These are phyloP conservation scores for Capronia americana DNA, from an alignment of 2,329 filamentous ascomycete species.

Conservation along the genomic window DNA sequence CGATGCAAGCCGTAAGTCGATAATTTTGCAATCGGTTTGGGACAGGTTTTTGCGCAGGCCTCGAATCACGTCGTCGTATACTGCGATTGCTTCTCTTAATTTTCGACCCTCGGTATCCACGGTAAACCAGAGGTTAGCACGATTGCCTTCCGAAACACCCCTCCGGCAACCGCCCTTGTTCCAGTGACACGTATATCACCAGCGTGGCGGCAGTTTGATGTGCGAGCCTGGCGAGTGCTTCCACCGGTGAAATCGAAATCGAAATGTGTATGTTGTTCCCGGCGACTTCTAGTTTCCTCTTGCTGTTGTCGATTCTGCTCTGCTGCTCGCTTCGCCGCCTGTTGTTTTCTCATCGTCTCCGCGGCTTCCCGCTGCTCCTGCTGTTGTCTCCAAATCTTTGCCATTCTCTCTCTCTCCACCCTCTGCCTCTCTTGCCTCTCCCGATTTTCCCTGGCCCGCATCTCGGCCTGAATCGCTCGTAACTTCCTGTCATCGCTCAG, in stretches of 20 bases:
- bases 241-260: too few species aligned
- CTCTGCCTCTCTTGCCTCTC: neutral
- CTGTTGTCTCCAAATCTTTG: neutral
- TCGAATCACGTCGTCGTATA: constrained; percentile 17
- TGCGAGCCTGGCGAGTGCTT: neutral
- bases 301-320: neutral
- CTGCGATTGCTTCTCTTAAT: constrained; percentile 15
- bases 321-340: neutral
- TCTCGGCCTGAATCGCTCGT: neutral
- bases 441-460: neutral
- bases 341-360: neutral
- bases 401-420: neutral
- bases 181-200: constrained; percentile 43
- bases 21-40: constrained; percentile 17
- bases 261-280: too few species aligned
- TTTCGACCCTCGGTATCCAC: constrained; percentile 12
- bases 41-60: constrained; percentile 18
- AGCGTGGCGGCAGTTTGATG: constrained; percentile 40
- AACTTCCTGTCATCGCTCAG: neutral
- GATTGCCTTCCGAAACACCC: constrained; percentile 22
- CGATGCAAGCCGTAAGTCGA: constrained; percentile 26
- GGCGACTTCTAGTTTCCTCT: neutral
- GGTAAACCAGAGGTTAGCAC: neutral
- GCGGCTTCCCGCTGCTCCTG: neutral
- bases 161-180: constrained; percentile 15